phyloP scores from a whole-genome alignment of 192 early-diverging fungal genomes.

The Allomyces arbusculus region DNA sequence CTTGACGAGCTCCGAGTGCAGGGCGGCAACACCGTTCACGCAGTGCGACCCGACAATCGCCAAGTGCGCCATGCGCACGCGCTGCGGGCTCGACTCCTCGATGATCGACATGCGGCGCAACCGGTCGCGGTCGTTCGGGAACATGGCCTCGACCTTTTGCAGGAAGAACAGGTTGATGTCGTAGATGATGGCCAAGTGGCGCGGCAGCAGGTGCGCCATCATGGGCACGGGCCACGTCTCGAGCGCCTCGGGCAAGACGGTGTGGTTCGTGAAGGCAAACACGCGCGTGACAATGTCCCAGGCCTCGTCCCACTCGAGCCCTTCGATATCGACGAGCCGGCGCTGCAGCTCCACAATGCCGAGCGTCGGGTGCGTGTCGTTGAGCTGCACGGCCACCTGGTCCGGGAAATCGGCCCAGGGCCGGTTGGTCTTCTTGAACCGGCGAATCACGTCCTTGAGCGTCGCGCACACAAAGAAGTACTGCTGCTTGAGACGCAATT shows the following conservation, averaged over 20 bases:
- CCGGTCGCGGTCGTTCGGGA: slow-evolving; percentile 68
- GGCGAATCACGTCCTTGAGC: slow-evolving; percentile 67
- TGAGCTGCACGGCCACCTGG: slow-evolving; percentile 89
- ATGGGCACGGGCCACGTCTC: slow-evolving; percentile 95
- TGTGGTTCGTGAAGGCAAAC: slow-evolving; percentile 98
- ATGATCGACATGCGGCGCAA: slow-evolving; percentile 81
- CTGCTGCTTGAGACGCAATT: slow-evolving; percentile 91
- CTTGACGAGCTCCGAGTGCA: slow-evolving; percentile 66
- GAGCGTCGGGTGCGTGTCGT: slow-evolving; percentile 94
- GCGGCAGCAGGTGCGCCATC: slow-evolving; percentile 74
- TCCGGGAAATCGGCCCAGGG: slow-evolving; percentile 79
- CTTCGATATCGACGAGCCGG: slow-evolving; percentile 79
- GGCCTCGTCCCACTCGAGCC: slow-evolving; percentile 78
- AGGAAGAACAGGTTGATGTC: slow-evolving; percentile 98
- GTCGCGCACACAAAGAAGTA: slow-evolving; percentile 90
- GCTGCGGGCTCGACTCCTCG: slow-evolving; percentile 78
- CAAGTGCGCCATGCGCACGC: slow-evolving; percentile 92
- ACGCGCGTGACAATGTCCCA: slow-evolving; percentile 77
- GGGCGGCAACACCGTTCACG: slow-evolving; percentile 88
- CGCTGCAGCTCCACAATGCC: slow-evolving; percentile 85
- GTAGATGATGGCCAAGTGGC: slow-evolving; percentile 97
- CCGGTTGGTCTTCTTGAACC: slow-evolving; percentile 72
- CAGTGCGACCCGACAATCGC: slow-evolving; percentile 84
- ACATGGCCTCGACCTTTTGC: slow-evolving; percentile 72
- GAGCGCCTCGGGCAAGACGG: slow-evolving; percentile 92